These are phyloP conservation scores for Dothistroma septosporum DNA, from an alignment of 2,329 filamentous ascomycete genomes.

Conservation along the genomic window DNA sequence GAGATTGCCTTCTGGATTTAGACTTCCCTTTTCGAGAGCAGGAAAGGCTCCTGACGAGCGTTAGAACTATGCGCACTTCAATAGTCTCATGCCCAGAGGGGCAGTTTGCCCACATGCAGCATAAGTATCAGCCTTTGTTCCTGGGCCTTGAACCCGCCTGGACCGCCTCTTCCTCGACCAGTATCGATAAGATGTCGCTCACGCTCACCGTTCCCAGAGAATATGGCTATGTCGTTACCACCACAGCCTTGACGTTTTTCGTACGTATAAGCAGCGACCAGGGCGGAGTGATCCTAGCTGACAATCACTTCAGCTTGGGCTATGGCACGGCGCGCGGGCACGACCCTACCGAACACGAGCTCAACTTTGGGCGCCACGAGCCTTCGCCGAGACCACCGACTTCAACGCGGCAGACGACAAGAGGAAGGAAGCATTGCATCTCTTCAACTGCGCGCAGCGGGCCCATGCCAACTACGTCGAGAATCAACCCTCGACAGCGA, in stretches of 20 bases:
- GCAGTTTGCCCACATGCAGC: background rate
- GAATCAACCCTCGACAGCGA: conserved; percentile 51
- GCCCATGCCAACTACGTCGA: conserved; percentile 56
- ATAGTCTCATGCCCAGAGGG: background rate
- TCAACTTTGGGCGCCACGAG: conserved; percentile 55
- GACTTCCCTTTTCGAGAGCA: background rate
- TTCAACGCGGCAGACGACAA: conserved; percentile 42
- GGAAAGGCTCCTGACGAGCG: background rate
- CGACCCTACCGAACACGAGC: conserved; percentile 48
- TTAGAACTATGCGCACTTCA: background rate
- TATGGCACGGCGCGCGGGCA: conserved; percentile 50
- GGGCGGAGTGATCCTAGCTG: background rate
- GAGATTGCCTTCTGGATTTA: conserved; percentile 5
- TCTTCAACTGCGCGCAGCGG: conserved; percentile 52
- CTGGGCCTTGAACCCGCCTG: background rate
- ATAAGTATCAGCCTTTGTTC: conserved; percentile 3
- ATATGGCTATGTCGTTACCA: conserved; percentile 54
- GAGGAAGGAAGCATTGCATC: conserved; percentile 42
- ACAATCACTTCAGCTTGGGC: conserved; percentile 37
- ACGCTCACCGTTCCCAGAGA: conserved; percentile 45
- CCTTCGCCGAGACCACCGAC: conserved; percentile 55
- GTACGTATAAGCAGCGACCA: conserved; percentile 13
- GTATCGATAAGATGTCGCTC: conserved; percentile 21
- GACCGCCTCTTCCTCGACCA: background rate
- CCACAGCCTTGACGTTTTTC: conserved; percentile 53